Evolutionary conservation across 106 monocot species (phyloP).

Genomic region (Platanthera guangdongensis): DNA sequence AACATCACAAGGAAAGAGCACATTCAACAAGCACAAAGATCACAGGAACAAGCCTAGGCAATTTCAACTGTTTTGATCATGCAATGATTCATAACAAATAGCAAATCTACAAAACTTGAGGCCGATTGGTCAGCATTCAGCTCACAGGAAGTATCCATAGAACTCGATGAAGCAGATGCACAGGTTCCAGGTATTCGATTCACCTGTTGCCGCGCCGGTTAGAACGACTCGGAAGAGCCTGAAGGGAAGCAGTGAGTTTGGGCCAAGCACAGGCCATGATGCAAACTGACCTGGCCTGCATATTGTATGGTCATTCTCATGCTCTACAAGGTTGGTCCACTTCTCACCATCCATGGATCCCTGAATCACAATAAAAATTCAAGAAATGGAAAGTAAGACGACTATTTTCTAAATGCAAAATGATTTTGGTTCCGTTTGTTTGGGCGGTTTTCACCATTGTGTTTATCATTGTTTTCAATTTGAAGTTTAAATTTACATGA

Average conservation of each 20-base stretch:
- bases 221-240: slow-evolving; percentile 71
- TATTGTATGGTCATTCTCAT: slow-evolving; percentile 63
- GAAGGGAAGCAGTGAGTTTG: slow-evolving; percentile 71
- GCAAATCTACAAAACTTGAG: neutral
- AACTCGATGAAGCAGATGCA: slow-evolving; percentile 89
- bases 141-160: slow-evolving; percentile 70
- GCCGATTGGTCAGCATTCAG: neutral
- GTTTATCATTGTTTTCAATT: no score
- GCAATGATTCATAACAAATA: neutral
- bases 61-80: neutral
- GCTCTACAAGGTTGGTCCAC: slow-evolving; percentile 70
- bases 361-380: slow-evolving; percentile 11
- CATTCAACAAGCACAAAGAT: neutral
- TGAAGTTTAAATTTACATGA: no score
- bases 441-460: no score
- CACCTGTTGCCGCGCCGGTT: slow-evolving; percentile 36
- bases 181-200: slow-evolving; percentile 57
- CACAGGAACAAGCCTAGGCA: neutral
- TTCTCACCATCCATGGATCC: slow-evolving; percentile 71
- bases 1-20: neutral
- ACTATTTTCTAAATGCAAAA: no score
- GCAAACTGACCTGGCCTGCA: slow-evolving; percentile 77
- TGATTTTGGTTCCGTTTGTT: no score
- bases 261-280: slow-evolving; percentile 64
- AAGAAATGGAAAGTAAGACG: no score